A percentile compares a stretch with the other conserved stretches of the same genome.
phyloP scores from a whole-genome alignment of 441 rosid genomes.

The Erodium moschatum region DNA sequence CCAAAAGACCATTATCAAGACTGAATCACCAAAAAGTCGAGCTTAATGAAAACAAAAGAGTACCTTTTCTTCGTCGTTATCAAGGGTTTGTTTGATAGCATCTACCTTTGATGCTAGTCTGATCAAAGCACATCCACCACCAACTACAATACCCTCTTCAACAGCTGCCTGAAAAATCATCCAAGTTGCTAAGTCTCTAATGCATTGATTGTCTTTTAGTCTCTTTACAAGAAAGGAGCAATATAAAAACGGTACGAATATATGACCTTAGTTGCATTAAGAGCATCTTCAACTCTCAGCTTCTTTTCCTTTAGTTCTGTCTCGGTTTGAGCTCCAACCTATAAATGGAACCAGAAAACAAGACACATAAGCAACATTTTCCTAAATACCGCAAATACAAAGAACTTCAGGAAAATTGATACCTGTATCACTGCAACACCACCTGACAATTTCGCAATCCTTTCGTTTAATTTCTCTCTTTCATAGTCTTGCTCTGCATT shows the following conservation, averaged over 20 bases:
- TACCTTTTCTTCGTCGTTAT: slow-evolving; percentile 83
- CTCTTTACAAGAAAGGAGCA: neutral
- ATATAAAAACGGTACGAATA: neutral
- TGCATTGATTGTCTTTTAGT: neutral
- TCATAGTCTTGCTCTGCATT: slow-evolving; percentile 65
- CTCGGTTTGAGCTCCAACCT: slow-evolving; percentile 99
- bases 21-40: no score
- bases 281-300: slow-evolving; percentile 92
- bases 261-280: slow-evolving; percentile 82
- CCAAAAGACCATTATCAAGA: neutral
- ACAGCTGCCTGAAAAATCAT: slow-evolving; percentile 59
- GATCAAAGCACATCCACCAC: slow-evolving; percentile 82
- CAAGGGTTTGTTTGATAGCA: slow-evolving; percentile 52
- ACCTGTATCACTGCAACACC: slow-evolving; percentile 96
- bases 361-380: neutral
- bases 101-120: slow-evolving; percentile 84
- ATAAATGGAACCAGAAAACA: slow-evolving; percentile 3
- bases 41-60: neutral
- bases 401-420: neutral
- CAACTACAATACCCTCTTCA: slow-evolving; percentile 95
- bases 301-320: slow-evolving; percentile 95
- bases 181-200: neutral
- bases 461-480: slow-evolving; percentile 77
- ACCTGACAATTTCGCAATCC: slow-evolving; percentile 83
- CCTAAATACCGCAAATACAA: neutral